phyloP scores from a whole-genome alignment of 441 rosid species.

The Populus hybrid region DNA sequence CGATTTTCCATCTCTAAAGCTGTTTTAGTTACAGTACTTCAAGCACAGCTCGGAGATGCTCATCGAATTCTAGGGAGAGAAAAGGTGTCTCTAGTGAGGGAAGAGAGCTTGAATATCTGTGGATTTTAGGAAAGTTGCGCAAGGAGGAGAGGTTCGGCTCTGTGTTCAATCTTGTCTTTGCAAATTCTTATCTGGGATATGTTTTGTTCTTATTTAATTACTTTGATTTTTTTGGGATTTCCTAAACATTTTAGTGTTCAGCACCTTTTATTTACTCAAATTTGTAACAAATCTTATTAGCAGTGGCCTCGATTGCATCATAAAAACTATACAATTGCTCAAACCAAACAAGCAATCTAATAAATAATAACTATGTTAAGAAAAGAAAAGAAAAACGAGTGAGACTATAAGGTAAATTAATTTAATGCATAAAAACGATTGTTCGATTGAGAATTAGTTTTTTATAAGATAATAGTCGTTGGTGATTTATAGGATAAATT shows the following conservation, averaged over 20 bases:
- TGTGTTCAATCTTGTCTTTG: background rate
- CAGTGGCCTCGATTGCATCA: slow-evolving; percentile 3
- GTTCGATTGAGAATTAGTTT: too few relatives aligned
- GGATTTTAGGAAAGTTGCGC: background rate
- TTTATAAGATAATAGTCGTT: too few relatives aligned
- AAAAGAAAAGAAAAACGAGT: too few relatives aligned
- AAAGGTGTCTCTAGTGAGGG: background rate
- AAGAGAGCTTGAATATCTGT: slow-evolving; percentile 2
- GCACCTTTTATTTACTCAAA: background rate
- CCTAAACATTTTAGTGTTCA: background rate
- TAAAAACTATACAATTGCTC: background rate
- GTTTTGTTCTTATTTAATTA: slow-evolving; percentile 1
- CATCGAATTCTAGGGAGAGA: background rate
- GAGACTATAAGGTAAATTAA: too few relatives aligned
- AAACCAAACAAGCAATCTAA: too few relatives aligned
- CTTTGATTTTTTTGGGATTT: background rate
- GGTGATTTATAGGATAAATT: too few relatives aligned
- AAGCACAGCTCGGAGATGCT: slow-evolving; percentile 12
- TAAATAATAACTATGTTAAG: too few relatives aligned
- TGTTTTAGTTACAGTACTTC: background rate
- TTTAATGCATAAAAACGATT: too few relatives aligned
- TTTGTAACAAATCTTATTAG: too few relatives aligned
- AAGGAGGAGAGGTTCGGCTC: slow-evolving; percentile 19
- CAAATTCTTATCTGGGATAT: slow-evolving; percentile 24
- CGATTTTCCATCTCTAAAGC: slow-evolving; percentile 33